Evolutionary conservation across 23 red algal species (phyloP), one percentile per base, ranked within the genome.

Genomic region (Chondrus crispus): DNA sequence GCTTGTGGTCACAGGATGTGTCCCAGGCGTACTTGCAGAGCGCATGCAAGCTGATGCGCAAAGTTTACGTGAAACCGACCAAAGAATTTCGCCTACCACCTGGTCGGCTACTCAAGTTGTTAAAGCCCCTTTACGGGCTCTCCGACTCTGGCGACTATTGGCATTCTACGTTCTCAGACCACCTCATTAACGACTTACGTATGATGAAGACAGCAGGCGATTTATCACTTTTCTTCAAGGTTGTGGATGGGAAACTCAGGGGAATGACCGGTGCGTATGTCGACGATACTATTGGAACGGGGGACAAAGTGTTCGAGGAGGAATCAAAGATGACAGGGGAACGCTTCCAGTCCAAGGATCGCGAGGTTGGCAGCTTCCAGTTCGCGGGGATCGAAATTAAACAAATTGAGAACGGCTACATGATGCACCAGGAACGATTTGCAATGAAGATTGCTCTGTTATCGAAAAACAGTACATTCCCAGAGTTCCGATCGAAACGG

Each of bases 81-180:
- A 60, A 52, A 26, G 78, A 82, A 82, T 57, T 82, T 26, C 6
- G 24, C 26, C 78, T 82, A n/a, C 44, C 29, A n/a, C n/a, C 24
- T 4, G 45, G 30, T 5, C 28, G 32, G 46, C 4, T 82, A 18
- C 78, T 62, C 30, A n/a, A 51, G 7, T 47, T 82, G n/a, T 26
- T 82, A 28, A 82, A 60, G 40, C 44, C 78, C 19, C 40, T 82
- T 8, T 82, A 82, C 24, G 78, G 78, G 33, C 51, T 82, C 6
- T 60, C 32, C n/a, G 78, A 82, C 46, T 58, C 48, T 28, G 78
- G 78, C 42, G 78, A 82, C 52, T 60, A 60, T 62, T 82, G 45
- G 78, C n/a, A 18, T 51, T n/a, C 45, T 5, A 82, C 78, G 33
- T 29, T 82, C 30, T 28, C 9, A 24, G 26, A 28, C 19, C 78